These are phyloP conservation scores for Aspergillus conjunctus DNA, from an alignment of 495 filamentous ascomycete genomes.

Conservation along the genomic window DNA sequence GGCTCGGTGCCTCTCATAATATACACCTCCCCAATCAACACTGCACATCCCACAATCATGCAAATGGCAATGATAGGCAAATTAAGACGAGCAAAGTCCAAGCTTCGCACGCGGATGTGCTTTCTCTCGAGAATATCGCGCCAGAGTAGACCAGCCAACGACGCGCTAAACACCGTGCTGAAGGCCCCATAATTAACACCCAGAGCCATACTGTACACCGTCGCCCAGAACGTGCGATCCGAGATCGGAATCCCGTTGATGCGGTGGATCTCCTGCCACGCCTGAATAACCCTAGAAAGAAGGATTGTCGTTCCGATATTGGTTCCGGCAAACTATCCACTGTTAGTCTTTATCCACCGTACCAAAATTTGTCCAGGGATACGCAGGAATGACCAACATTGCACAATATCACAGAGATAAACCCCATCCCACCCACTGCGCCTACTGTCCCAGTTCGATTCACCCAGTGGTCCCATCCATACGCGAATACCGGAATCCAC, in stretches of 20 bases:
- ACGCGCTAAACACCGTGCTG: constrained; percentile 16
- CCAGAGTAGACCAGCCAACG: constrained; percentile 15
- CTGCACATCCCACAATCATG: constrained; percentile 11
- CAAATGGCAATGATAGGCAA: constrained; percentile 15
- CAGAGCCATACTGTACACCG: constrained; percentile 17
- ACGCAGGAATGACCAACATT: constrained; percentile 1
- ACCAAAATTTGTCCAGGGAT: not conserved
- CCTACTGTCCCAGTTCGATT: constrained; percentile 14
- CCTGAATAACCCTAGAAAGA: constrained; percentile 16
- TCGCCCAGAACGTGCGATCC: constrained; percentile 19
- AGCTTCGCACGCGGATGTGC: constrained; percentile 11
- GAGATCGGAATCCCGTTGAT: constrained; percentile 4
- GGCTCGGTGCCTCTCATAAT: constrained; percentile 12
- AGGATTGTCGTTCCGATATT: constrained; percentile 21
- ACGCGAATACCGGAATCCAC: constrained; percentile 18
- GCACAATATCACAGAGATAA: constrained; percentile 16
- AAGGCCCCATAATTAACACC: constrained; percentile 20
- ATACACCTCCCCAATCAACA: constrained; percentile 19
- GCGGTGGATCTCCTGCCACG: constrained; percentile 13
- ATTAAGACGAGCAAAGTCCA: constrained; percentile 16
- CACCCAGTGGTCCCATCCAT: constrained; percentile 21
- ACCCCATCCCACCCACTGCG: constrained; percentile 12
- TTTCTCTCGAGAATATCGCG: constrained; percentile 15
- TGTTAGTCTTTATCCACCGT: constrained; percentile 3
- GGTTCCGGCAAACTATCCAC: constrained; percentile 13